Percentiles rank a stretch among this genome's conserved stretches.
Conservation (phyloP, 352 stramenopile genomes). For the Pythium rhizo-oryzae region DNA sequence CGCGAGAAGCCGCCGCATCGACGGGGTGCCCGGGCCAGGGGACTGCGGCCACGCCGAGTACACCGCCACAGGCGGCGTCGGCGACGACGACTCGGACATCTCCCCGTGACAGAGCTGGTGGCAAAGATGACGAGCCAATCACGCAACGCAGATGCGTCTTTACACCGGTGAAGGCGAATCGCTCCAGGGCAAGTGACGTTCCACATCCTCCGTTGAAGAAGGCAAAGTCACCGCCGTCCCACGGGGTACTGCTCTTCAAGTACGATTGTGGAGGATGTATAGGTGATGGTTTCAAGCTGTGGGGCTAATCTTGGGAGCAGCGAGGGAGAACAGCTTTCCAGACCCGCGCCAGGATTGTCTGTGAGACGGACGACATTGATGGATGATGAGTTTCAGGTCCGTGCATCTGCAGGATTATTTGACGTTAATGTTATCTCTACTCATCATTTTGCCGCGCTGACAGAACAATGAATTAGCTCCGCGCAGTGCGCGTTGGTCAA, state of each 20-base stretch:
- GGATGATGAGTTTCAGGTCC: not conserved
- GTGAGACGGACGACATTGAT: not conserved
- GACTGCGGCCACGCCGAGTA: no score
- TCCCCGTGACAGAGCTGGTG: not conserved
- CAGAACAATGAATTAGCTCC: not conserved
- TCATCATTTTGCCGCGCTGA: not conserved
- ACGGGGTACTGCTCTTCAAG: conserved; percentile 46
- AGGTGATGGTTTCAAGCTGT: not conserved
- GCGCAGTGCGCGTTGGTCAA: not conserved
- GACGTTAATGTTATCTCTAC: not conserved
- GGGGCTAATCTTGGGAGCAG: not conserved
- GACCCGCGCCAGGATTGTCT: not conserved
- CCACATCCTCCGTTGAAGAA: not conserved
- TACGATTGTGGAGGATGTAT: conserved; percentile 8
- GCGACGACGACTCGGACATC: not conserved
- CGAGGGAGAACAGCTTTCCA: conserved; percentile 18
- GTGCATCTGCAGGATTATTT: not conserved
- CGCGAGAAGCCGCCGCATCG: conserved; percentile 30
- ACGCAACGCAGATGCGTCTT: conserved; percentile 44
- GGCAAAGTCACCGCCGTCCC: conserved; percentile 1
- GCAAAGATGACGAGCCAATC: not conserved
- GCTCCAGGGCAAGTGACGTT: not conserved
- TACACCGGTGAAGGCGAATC: conserved; percentile 55
- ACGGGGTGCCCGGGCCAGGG: no score
- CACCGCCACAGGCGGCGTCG: not conserved